Evolutionary conservation across 805 yeast species (phyloP).

Genomic region (Ogataea nakhonphanomensis): DNA sequence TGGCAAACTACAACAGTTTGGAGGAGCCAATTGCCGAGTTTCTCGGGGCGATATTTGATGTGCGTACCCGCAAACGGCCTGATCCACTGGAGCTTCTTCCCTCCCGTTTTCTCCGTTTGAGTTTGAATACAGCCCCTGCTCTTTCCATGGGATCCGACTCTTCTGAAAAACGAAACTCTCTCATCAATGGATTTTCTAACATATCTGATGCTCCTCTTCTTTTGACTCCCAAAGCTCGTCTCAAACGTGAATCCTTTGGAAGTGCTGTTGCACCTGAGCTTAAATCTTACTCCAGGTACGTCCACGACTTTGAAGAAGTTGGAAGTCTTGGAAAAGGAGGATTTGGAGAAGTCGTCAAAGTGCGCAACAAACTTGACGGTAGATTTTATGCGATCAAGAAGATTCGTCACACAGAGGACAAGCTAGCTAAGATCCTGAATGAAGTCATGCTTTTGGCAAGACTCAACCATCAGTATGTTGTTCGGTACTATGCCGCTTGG

Average conservation of each 20-base stretch:
- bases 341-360: constrained; percentile 98
- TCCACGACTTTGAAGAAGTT: constrained; percentile 91
- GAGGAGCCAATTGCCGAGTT: constrained; percentile 66
- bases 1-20: constrained; percentile 33
- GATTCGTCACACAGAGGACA: constrained; percentile 76
- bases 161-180: not conserved
- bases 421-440: constrained; percentile 74
- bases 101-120: constrained; percentile 74
- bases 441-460: constrained; percentile 92
- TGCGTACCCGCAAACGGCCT: constrained; percentile 66
- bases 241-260: constrained; percentile 31
- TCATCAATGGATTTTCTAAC: constrained; percentile 18
- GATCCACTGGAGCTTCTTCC: constrained; percentile 85
- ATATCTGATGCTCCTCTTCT: constrained; percentile 19
- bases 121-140: constrained; percentile 40
- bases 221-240: constrained; percentile 9
- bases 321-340: constrained; percentile 92
- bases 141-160: constrained; percentile 9
- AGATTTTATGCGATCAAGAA: constrained; percentile 93
- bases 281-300: constrained; percentile 62
- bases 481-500: constrained; percentile 97
- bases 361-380: constrained; percentile 89
- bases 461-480: constrained; percentile 92
- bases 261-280: constrained; percentile 19
- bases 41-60: constrained; percentile 59